Base-by-base conservation (phyloP, 2,329 filamentous ascomycete species). In the Plectosphaerella cucumerina region DNA sequence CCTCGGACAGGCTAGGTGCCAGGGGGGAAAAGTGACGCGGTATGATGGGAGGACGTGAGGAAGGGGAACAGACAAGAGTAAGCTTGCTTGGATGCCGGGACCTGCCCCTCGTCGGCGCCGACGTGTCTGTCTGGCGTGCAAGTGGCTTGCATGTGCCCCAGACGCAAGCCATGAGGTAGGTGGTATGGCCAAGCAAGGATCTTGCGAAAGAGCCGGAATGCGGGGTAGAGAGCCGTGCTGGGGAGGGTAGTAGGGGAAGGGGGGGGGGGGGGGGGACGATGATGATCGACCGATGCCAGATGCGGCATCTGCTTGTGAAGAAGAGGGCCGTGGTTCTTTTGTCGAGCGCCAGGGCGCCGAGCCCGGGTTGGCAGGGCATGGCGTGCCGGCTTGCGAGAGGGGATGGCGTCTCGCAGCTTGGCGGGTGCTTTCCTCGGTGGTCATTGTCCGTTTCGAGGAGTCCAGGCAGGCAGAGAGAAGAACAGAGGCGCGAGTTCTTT, bases 81-180 rank as follows among this genome's bases (percentile, higher is more conserved):
- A 18, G 39, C 26, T 31, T 31, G 26, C 26, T 31, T 31, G 26
- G 26, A 31, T 18, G 39, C n/a, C 39, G 39, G 39, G n/a, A 15
- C 39, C 17, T 12, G n/a, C n/a, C 33, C 35, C 39, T 47, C 20
- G 12, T 39, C 31, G 45, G 39, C 33, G 14, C 33, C 34, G 33
- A 47, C 20, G 45, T 39, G 45, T 39, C 34, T 37, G 26, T 31
- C 6, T 31, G 26, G 26, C 26, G 9, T 26, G 21, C 33, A 17
- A 39, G 45, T 39, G 45, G 45, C 45, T 47, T 47, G 45, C 45
- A 47, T 39, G 22, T 37, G 45, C 45, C 39, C 45, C 33, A 37
- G 45, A 20, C 45, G 23, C 26, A 39, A 33, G 20, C 33, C 45
- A 35, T 23, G 20, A 39, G 17, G 45, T 42, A 42, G 39, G 39